phyloP scores from a whole-genome alignment of 2,329 filamentous ascomycete genomes.

The Hypoxylon rubiginosum region DNA sequence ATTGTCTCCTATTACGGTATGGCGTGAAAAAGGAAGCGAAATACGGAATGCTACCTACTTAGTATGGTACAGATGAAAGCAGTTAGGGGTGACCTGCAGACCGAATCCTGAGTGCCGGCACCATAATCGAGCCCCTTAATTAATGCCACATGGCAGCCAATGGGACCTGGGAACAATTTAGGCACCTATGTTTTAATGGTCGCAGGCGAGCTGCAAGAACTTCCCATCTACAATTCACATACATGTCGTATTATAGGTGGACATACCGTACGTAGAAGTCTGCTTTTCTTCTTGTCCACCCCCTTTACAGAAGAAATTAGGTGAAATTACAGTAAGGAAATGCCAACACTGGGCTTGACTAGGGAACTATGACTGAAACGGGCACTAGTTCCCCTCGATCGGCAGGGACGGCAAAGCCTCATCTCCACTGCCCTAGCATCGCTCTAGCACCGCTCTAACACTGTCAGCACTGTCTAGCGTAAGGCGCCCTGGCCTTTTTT shows the following conservation, averaged over 20 bases:
- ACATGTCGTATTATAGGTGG: too few species aligned
- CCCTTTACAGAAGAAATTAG: background rate
- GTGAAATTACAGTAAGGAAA: background rate
- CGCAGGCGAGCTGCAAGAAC: background rate
- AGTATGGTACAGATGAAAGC: background rate
- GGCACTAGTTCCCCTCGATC: constrained; percentile 14
- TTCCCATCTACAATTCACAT: too few species aligned
- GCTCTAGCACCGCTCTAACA: too few species aligned
- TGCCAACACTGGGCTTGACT: background rate
- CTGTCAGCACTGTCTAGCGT: constrained; percentile 1
- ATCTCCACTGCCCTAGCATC: constrained; percentile 25
- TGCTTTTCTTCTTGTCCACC: too few species aligned
- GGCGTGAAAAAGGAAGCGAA: background rate
- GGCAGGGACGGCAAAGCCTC: constrained; percentile 35
- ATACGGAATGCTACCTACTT: background rate
- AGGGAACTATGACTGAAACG: constrained; percentile 14
- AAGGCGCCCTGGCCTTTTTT: constrained; percentile 33
- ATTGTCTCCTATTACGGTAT: constrained; percentile 1
- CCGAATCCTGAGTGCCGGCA: constrained; percentile 21
- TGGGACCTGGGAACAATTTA: constrained; percentile 5
- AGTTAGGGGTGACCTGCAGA: background rate
- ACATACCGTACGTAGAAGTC: background rate
- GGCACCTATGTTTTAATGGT: constrained; percentile 9
- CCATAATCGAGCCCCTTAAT: constrained; percentile 10
- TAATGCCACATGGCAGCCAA: constrained; percentile 16